Evolutionary conservation across 2,329 filamentous ascomycete species (phyloP).

Genomic region (Whalleya microplaca): DNA sequence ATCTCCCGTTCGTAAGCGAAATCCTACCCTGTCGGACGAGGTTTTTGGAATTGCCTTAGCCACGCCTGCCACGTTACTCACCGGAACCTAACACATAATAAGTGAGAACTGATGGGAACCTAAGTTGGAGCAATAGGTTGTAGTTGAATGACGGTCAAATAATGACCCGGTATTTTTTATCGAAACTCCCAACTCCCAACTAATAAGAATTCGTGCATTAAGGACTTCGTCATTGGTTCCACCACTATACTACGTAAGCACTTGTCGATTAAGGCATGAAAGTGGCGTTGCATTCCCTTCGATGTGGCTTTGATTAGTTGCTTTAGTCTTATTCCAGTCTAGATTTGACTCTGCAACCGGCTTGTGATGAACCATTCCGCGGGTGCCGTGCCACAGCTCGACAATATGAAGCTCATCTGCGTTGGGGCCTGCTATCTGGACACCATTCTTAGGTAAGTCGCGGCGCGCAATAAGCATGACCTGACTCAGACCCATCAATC

Average conservation of each 20-base stretch:
- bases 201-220: background rate
- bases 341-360: constrained; percentile 13
- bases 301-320: background rate
- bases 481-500: constrained; percentile 17
- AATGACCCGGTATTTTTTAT: background rate
- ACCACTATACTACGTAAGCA: background rate
- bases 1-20: background rate
- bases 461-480: constrained; percentile 19
- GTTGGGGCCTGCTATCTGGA: constrained; percentile 73
- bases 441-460: constrained; percentile 66
- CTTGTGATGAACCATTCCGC: background rate
- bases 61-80: too few species aligned
- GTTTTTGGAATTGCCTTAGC: too few species aligned
- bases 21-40: background rate
- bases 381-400: constrained; percentile 23
- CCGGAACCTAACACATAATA: too few species aligned
- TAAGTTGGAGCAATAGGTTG: too few species aligned
- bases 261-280: background rate
- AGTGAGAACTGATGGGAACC: too few species aligned
- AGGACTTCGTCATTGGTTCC: background rate
- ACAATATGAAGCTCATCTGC: constrained; percentile 62
- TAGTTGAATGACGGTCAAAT: background rate
- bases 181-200: background rate
- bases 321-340: background rate
- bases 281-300: background rate